A percentile compares a stretch with the other conserved stretches of the same genome.
phyloP scores from a whole-genome alignment of 495 filamentous ascomycete genomes.

The Aspergillus wentii region DNA sequence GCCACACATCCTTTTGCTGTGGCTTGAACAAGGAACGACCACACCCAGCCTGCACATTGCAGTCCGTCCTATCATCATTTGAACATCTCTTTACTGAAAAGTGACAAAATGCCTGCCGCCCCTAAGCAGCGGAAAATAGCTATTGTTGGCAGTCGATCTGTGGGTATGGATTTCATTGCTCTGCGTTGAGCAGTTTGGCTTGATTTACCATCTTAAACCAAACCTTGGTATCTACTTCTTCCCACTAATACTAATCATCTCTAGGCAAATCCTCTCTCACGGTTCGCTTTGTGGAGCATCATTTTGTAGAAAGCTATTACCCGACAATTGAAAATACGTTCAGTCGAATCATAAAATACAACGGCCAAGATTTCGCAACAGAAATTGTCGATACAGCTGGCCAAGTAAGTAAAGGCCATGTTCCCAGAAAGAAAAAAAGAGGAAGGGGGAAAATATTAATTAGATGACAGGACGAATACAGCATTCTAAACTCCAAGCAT shows the following conservation, averaged over 20 bases:
- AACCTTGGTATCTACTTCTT: not conserved
- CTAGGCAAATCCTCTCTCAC: slow-evolving; percentile 96
- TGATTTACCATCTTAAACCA: slow-evolving; percentile 2
- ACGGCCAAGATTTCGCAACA: slow-evolving; percentile 88
- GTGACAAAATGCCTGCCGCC: slow-evolving; percentile 66
- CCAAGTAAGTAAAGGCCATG: slow-evolving; percentile 79
- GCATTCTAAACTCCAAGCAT: slow-evolving; percentile 95
- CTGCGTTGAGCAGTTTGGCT: not conserved
- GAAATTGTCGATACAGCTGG: slow-evolving; percentile 99
- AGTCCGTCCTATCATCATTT: not conserved
- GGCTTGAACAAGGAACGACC: too few species aligned
- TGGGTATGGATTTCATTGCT: slow-evolving; percentile 57
- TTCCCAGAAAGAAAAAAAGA: slow-evolving; percentile 1
- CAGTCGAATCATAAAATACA: slow-evolving; percentile 86
- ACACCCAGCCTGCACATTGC: too few species aligned
- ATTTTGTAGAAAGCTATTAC: slow-evolving; percentile 98
- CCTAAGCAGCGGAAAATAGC: slow-evolving; percentile 97
- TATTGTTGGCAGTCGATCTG: slow-evolving; percentile 94
- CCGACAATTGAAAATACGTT: slow-evolving; percentile 99
- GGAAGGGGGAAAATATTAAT: slow-evolving; percentile 6
- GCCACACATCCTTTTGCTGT: not conserved
- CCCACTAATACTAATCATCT: not conserved
- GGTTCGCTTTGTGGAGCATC: slow-evolving; percentile 94
- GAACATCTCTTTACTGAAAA: not conserved
- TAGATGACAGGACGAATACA: slow-evolving; percentile 81